phyloP scores from a whole-genome alignment of 805 yeast genomes.

The Kodamaea lidongshanica region DNA sequence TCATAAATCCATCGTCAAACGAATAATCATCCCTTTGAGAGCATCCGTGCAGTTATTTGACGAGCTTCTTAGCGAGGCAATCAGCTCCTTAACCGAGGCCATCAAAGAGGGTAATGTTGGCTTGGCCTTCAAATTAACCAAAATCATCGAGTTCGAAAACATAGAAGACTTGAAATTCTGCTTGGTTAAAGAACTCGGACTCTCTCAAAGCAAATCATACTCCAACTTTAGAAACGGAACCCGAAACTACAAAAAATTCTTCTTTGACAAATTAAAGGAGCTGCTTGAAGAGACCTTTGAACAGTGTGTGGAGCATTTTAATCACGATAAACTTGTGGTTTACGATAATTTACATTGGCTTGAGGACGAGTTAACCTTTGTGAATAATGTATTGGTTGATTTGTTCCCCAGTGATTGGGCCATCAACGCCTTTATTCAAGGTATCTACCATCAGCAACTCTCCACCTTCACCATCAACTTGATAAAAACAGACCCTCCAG shows the following conservation, averaged over 20 bases:
- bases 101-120: slow-evolving; percentile 62
- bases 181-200: slow-evolving; percentile 26
- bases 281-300: slow-evolving; percentile 63
- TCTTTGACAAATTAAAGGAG: slow-evolving; percentile 51
- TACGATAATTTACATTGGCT: slow-evolving; percentile 76
- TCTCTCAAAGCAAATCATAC: slow-evolving; percentile 21
- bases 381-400: slow-evolving; percentile 49
- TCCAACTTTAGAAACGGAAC: slow-evolving; percentile 29
- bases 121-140: slow-evolving; percentile 64
- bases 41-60: slow-evolving; percentile 55
- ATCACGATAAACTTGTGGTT: slow-evolving; percentile 47
- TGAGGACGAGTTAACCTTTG: slow-evolving; percentile 68
- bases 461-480: slow-evolving; percentile 59
- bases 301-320: slow-evolving; percentile 53
- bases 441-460: slow-evolving; percentile 61
- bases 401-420: slow-evolving; percentile 75
- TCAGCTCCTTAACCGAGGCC: slow-evolving; percentile 65
- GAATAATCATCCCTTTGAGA: slow-evolving; percentile 44
- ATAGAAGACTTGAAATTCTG: slow-evolving; percentile 58
- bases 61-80: slow-evolving; percentile 54
- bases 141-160: slow-evolving; percentile 76
- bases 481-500: slow-evolving; percentile 71
- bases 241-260: slow-evolving; percentile 58
- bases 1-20: slow-evolving; percentile 56
- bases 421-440: slow-evolving; percentile 53